phyloP scores from a whole-genome alignment of 2,329 filamentous ascomycete species.

The Diaporthe nobilis region DNA sequence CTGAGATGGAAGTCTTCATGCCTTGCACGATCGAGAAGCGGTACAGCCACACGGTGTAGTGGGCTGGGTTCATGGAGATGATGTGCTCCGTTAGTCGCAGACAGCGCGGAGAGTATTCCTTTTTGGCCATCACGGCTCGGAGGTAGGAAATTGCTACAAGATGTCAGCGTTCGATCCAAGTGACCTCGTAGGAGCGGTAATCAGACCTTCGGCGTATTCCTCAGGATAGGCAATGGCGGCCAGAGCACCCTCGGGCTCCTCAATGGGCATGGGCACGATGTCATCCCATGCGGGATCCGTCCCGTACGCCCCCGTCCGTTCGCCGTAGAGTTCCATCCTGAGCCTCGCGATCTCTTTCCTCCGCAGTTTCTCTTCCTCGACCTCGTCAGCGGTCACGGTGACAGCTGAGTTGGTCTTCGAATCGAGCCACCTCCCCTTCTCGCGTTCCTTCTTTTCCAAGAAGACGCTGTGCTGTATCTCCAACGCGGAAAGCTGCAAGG shows the following conservation, averaged over 20 bases:
- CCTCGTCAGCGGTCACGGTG: slow-evolving; percentile 55
- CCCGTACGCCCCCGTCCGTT: slow-evolving; percentile 67
- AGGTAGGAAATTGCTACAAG: slow-evolving; percentile 87
- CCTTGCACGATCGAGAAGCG: slow-evolving; percentile 83
- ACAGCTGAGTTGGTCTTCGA: slow-evolving; percentile 44
- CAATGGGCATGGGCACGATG: slow-evolving; percentile 84
- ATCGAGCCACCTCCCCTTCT: slow-evolving; percentile 40
- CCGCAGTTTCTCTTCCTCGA: slow-evolving; percentile 61
- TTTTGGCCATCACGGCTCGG: slow-evolving; percentile 89
- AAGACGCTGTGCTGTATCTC: slow-evolving; percentile 62
- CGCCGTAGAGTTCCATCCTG: slow-evolving; percentile 67
- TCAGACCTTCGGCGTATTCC: slow-evolving; percentile 83
- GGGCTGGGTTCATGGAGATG: slow-evolving; percentile 93
- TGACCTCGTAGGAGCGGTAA: no score
- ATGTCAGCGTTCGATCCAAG: slow-evolving; percentile 42
- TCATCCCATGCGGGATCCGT: slow-evolving; percentile 86
- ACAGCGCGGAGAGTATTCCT: slow-evolving; percentile 85
- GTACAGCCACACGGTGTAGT: slow-evolving; percentile 99
- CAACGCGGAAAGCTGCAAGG: slow-evolving; percentile 59
- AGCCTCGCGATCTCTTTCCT: slow-evolving; percentile 66
- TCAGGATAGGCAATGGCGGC: slow-evolving; percentile 94
- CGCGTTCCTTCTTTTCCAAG: slow-evolving; percentile 53
- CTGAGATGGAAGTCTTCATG: slow-evolving; percentile 73
- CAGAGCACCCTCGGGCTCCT: slow-evolving; percentile 86
- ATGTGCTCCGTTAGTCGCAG: slow-evolving; percentile 89